A percentile compares a stretch with the other conserved stretches of the same genome.
These are phyloP conservation scores for Ascochyta koolunga DNA, from an alignment of 2,329 filamentous ascomycete genomes.

Conservation along the genomic window DNA sequence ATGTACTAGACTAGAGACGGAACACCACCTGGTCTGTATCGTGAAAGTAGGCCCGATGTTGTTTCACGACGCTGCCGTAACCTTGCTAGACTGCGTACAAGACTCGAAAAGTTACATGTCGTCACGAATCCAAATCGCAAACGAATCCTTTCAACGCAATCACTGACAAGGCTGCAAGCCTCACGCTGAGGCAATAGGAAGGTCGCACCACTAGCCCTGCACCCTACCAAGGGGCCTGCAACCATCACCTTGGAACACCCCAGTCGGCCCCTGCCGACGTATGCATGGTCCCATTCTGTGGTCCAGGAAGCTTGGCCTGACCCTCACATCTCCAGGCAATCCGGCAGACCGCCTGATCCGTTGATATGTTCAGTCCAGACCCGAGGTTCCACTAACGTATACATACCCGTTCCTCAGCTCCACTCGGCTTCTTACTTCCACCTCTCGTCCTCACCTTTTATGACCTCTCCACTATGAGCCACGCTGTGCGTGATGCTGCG, in stretches of 20 bases:
- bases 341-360: not conserved
- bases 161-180: too few relatives aligned
- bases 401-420: not conserved
- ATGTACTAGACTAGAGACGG: constrained; percentile 1
- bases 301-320: not conserved
- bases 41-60: constrained; percentile 10
- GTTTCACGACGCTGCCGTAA: constrained; percentile 9
- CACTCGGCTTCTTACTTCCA: not conserved
- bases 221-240: too few relatives aligned
- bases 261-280: not conserved
- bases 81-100: not conserved
- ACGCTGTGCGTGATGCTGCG: constrained; percentile 17
- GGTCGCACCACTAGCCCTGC: too few relatives aligned
- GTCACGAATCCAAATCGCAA: not conserved
- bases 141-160: too few relatives aligned
- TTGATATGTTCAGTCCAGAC: constrained; percentile 3
- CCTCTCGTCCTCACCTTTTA: not conserved
- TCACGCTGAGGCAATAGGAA: too few relatives aligned
- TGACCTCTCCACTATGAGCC: constrained; percentile 8
- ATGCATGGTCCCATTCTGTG: not conserved
- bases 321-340: constrained; percentile 1
- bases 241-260: not conserved
- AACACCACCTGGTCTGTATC: not conserved
- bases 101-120: not conserved
- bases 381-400: not conserved